Evolutionary conservation across 2,329 filamentous ascomycete genomes (phyloP).

Genomic region (Penicillium polonicum): DNA sequence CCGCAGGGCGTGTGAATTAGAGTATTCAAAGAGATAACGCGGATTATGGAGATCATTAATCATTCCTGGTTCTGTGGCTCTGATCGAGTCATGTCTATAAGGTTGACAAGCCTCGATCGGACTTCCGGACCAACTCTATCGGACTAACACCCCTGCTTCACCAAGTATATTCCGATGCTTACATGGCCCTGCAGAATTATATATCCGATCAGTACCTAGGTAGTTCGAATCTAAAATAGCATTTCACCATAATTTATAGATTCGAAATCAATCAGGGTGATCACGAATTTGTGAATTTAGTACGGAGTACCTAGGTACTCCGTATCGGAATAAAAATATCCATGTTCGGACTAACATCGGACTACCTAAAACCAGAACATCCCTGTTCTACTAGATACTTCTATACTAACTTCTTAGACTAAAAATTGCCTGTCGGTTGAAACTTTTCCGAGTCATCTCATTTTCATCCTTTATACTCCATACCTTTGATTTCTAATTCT

Average conservation of each 20-base stretch:
- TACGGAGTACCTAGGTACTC: too few relatives aligned
- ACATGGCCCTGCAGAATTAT: not conserved
- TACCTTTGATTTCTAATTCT: not conserved
- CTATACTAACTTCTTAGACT: not conserved
- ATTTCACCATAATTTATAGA: not conserved
- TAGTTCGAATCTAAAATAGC: not conserved
- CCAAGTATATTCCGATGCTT: not conserved
- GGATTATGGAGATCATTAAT: not conserved
- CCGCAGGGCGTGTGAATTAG: conserved; percentile 5
- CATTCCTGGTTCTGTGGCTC: not conserved
- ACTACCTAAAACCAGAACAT: not conserved
- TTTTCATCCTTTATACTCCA: not conserved
- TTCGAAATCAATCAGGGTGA: not conserved
- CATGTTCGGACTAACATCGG: conserved; percentile 4
- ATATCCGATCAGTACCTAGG: not conserved
- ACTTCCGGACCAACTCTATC: not conserved
- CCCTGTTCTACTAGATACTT: not conserved
- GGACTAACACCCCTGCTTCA: not conserved
- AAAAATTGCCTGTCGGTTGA: not conserved
- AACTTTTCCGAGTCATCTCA: not conserved
- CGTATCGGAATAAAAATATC: not conserved
- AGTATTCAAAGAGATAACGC: not conserved
- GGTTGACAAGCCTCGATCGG: not conserved
- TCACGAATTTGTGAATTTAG: too few relatives aligned
- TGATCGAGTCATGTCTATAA: not conserved